Base-by-base conservation (phyloP, 1,139 yeast species). In the Debaryomyces udenii region DNA sequence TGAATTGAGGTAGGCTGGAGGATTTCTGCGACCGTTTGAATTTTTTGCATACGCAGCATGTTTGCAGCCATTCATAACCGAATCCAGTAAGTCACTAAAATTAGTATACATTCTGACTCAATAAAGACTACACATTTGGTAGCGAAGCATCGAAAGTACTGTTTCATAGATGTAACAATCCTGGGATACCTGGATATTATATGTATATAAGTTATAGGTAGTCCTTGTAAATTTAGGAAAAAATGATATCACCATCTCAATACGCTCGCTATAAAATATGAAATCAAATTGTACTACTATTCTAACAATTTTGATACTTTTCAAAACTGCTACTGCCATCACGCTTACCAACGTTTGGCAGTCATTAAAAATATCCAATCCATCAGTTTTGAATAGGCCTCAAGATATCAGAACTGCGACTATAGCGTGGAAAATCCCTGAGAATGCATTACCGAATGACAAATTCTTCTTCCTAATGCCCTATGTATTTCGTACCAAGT, bases 321-420 rank as follows among this genome's bases (percentile, higher is more conserved):
- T 36, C 9, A 34, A 29, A n/a, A 6, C 17, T 9, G n/a, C 42
- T 4, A 23, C 33, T 13, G 44, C 40, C 17, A 35, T 35, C 6
- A 40, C 39, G 1, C 33, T 45, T 9, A 24, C 39, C 27, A 37
- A 39, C 38, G 31, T 45, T 9, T 45, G 44, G 35, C 40, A 38
- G 30, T 38, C 47, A 5, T 36, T 41, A 18, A 7, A 39, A 9
- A 39, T 41, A 18, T 16, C 47, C 9, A 41, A 39, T 32, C 43
- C 47, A 2, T 43, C 47, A 13, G 23, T 11, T 10, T 27, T 33
- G 10, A 36, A 20, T 11, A 45, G 51, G 17, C 56, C 58, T 2
- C 56, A 55, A 34, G 56, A 52, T 33, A 47, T 53, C 13, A 45
- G 57, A 20, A 50, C 56, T 6, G 59, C 56, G 5, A 42, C 35